Evolutionary conservation across 192 early-diverging fungal species (phyloP), one percentile per base, ranked within the genome.

Genomic region (Chytriomyces confervae): DNA sequence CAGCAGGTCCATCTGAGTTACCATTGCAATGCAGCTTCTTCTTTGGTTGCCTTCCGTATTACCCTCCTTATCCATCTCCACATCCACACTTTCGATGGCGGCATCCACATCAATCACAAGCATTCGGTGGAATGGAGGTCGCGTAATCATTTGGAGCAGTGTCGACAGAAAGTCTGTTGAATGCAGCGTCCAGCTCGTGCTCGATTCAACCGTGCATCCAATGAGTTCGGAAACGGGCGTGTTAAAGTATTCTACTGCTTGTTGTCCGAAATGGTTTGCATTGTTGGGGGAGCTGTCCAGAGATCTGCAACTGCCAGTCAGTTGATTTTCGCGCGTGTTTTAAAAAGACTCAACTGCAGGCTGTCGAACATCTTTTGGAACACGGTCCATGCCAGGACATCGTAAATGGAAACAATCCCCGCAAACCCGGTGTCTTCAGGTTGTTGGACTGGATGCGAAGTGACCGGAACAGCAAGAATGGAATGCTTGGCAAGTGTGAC

Each of bases 331-430:
- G 53, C 13, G 53, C 13, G 20, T 2, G 53, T 5, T n/a, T 57
- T 3, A 69, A 43, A 20, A 29, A 3, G 13, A 57, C 10, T 11
- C 20, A 70, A 68, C 67, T 80, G 74, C 71, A 83, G 46, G n/a
- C 47, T 24, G 61, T 89, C 85, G 77, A 89, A 89, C 29, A 87
- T 36, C 62, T 85, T 80, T 50, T 81, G 80, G 57, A 89, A 84
- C 18, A 89, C 87, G 7, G 85, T 84, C 66, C 60, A 80, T 0
- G 79, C 82, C 1, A 86, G 67, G 57, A 89, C 76, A 69, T 89
- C 87, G 61, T 82, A 85, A 53, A 89, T 75, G 43, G 81, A 83
- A n/a, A 89, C 73, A 60, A 89, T 89, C 18, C 85, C 85, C 27
- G 64, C 62, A 60, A 75, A 83, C 10, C 24, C 53, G 10, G 53